Evolutionary conservation across 768 basidiomycete species (phyloP).

Genomic region (Lactarius akahatsu): DNA sequence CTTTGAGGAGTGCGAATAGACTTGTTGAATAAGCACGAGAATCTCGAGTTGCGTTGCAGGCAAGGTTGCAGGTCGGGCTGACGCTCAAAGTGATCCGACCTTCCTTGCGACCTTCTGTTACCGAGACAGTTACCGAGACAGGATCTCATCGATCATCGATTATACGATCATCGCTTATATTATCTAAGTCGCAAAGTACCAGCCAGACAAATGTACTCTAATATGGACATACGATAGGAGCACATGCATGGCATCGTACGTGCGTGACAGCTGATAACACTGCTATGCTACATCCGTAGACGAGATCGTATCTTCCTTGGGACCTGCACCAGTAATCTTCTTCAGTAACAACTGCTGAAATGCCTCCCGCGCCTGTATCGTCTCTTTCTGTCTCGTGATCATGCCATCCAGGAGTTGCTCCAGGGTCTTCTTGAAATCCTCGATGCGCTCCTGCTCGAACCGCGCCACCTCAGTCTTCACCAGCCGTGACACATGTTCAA

Average conservation of each 20-base stretch:
- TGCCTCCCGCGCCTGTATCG: slow-evolving; percentile 36
- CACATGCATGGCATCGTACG: not conserved
- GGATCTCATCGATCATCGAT: too few species aligned
- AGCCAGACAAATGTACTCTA: too few species aligned
- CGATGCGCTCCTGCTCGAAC: slow-evolving; percentile 91
- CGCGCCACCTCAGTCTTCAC: slow-evolving; percentile 87
- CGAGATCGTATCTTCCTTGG: slow-evolving; percentile 9
- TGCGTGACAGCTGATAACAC: not conserved
- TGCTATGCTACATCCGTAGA: not conserved
- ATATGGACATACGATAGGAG: too few species aligned
- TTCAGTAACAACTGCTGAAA: slow-evolving; percentile 29
- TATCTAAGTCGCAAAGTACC: not conserved
- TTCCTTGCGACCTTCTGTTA: too few species aligned
- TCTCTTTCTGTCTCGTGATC: slow-evolving; percentile 79
- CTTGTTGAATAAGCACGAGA: too few species aligned
- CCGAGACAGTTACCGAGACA: too few species aligned
- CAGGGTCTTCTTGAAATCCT: slow-evolving; percentile 86
- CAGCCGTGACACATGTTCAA: slow-evolving; percentile 82
- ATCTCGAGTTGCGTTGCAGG: too few species aligned
- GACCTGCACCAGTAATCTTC: slow-evolving; percentile 23
- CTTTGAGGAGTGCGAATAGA: too few species aligned
- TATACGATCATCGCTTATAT: too few species aligned
- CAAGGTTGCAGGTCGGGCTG: too few species aligned
- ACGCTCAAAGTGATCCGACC: too few species aligned
- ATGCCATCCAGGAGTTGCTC: slow-evolving; percentile 85